These are phyloP conservation scores for Claviceps digitariae DNA, from an alignment of 2,329 filamentous ascomycete species.

Conservation along the genomic window DNA sequence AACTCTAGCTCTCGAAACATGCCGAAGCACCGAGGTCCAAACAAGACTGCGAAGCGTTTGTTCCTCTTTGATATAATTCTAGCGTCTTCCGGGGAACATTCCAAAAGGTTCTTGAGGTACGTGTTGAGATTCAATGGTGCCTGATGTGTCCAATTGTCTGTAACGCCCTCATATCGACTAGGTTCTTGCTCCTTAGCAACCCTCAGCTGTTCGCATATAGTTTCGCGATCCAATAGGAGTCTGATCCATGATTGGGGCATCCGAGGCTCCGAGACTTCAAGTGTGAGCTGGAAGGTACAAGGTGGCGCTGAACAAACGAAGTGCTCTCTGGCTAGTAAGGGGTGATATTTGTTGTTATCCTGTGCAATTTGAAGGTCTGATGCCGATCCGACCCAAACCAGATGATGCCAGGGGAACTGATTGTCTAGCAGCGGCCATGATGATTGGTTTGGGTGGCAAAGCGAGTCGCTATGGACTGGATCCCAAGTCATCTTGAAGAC, in stretches of 20 bases:
- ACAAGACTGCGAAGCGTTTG: slow-evolving; percentile 41
- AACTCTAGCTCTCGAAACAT: slow-evolving; percentile 39
- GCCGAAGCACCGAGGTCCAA: slow-evolving; percentile 34
- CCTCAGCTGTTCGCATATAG: slow-evolving; percentile 27
- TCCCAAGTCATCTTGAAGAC: slow-evolving; percentile 25
- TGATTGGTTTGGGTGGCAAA: slow-evolving; percentile 20
- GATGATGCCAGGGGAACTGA: slow-evolving; percentile 25
- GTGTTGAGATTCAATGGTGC: slow-evolving; percentile 33
- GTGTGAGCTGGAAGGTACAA: slow-evolving; percentile 28
- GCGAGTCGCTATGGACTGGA: slow-evolving; percentile 11
- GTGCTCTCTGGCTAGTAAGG: slow-evolving; percentile 20
- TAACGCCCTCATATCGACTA: slow-evolving; percentile 30
- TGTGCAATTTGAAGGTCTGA: slow-evolving; percentile 11
- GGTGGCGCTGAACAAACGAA: slow-evolving; percentile 29
- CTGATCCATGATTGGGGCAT: slow-evolving; percentile 28
- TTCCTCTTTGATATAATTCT: slow-evolving; percentile 42
- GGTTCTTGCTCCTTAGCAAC: slow-evolving; percentile 31
- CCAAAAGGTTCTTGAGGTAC: slow-evolving; percentile 37
- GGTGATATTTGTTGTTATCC: slow-evolving; percentile 24
- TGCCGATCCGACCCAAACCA: slow-evolving; percentile 22
- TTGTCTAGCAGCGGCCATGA: slow-evolving; percentile 22
- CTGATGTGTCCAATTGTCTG: slow-evolving; percentile 25
- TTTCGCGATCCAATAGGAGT: slow-evolving; percentile 30
- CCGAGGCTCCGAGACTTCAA: slow-evolving; percentile 37
- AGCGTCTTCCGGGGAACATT: slow-evolving; percentile 20